Base-by-base conservation (phyloP, 768 basidiomycete species). In the Lepiota brunneoincarnata region DNA sequence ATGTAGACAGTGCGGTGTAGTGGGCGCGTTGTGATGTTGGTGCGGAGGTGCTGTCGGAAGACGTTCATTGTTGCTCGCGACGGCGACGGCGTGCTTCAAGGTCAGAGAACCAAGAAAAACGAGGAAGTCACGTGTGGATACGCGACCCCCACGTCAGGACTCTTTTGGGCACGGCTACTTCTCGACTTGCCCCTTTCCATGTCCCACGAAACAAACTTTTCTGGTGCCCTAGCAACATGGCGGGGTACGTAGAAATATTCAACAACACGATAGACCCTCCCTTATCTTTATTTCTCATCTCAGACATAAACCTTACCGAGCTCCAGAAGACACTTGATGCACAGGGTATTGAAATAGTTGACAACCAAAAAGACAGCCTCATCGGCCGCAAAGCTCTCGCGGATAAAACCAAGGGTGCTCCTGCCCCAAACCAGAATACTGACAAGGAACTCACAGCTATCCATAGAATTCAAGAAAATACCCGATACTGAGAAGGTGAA, bases 351-450 rank as follows among this genome's bases (percentile, higher is more conserved):
- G 95, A 98, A 70, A 79, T 99, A 12, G 95, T 99, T 18, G 94
- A 98, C 77, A 95, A 95, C 72, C 95, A 98, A 77, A 99, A 98
- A 75, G 96, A 98, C 75, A 93, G 90, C 59, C 79, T 98, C 41
- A 78, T 99, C 2, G 94, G 94, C 9, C 81, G 97, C 39, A 99
- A 98, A 70, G 89, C 86, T 50, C 77, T 99, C 18, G 92, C 96
- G 1, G 97, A 98, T 73, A 88, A 90, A 68, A 99, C 97, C 0
- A 91, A 96, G 76, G 96, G 96, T 91, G n/a, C n/a, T 68, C 61
- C 31, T 12, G 2, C 28, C 34, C 38, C n/a, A 17, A 11, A 11
- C 14, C 7, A 14, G 28, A 37, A 9, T 37, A 6, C 35, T 24
- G 6, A 21, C 15, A n/a, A 9, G 20, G 51, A 10, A 46, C 57